Evolutionary conservation across 2,329 filamentous ascomycete genomes (phyloP), one percentile per base, ranked within the genome.

Genomic region (Colletotrichum sp.): DNA sequence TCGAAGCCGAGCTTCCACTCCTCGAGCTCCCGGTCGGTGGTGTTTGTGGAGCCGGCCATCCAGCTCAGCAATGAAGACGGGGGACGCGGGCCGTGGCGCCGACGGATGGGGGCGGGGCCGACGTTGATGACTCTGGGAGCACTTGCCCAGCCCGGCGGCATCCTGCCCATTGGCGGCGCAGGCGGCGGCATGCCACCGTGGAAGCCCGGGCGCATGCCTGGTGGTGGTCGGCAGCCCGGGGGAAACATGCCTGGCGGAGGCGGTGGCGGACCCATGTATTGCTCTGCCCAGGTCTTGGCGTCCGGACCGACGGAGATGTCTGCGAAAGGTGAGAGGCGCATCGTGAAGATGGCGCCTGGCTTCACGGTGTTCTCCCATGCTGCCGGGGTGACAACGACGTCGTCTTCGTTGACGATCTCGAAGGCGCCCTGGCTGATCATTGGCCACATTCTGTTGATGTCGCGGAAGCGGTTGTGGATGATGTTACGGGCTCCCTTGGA

Each of bases 321-420:
- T 28, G 39, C 71, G 32, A 76, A 76, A 4, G 73, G 70, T 5
- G 73, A 76, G 10, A 76, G 30, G 21, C 73, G 69, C 73, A 76
- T 76, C 7, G 60, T 26, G 2, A 76, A 7, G 8, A 69, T 21
- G 15, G 69, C 73, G 34, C 70, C 70, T 16, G 73, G 73, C 34
- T 73, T 76, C 57, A 76, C 26, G 6, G 70, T 76, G n/a, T 64
- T 15, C 7, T n/a, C 26, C 73, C 73, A 76, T 7, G 70, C 69
- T n/a, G 52, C 63, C 3, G 73, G 73, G 34, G 64, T 64, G 44
- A 76, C 52, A 5, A 76, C 59, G 2, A 26, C 30, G 59, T 39
- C 70, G 16, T 65, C 64, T 9, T 64, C 64, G 7, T 26, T 32
- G 34, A 76, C 63, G 16, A 76, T 26, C 34, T 76, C 73, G 7